phyloP scores from a whole-genome alignment of 345 rosid genomes.

The Mangifera indica region DNA sequence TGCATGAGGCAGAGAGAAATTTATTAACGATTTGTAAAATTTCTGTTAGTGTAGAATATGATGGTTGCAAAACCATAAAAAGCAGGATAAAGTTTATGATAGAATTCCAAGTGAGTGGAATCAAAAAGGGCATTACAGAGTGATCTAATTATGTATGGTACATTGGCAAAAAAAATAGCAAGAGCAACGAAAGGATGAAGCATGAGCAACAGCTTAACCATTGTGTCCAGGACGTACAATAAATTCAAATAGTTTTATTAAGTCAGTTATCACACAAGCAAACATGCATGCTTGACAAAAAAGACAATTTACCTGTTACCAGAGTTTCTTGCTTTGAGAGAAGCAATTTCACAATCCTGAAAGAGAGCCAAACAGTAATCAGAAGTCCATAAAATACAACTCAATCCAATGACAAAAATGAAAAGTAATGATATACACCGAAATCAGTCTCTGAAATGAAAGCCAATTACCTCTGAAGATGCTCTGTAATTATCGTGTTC shows the following conservation, averaged over 20 bases:
- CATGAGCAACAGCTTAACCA: not conserved
- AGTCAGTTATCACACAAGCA: conserved; percentile 2
- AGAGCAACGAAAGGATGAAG: not conserved
- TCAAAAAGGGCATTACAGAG: not conserved
- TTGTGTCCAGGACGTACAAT: not conserved
- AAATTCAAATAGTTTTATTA: not conserved
- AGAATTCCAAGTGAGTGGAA: not conserved
- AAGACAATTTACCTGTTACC: conserved; percentile 27
- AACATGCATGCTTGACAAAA: conserved; percentile 10
- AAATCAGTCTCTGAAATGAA: not conserved
- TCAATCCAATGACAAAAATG: not conserved
- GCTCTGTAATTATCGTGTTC: conserved; percentile 22
- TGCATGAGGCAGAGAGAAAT: not conserved
- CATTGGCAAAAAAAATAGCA: not conserved
- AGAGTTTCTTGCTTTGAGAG: conserved; percentile 19
- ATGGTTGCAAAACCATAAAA: not conserved
- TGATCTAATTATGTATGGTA: not conserved
- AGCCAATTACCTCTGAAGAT: conserved; percentile 20
- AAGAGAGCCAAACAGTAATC: not conserved
- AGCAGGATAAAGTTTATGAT: not conserved
- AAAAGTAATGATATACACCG: not conserved
- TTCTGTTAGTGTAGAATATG: not conserved
- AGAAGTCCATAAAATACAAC: not conserved
- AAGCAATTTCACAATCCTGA: conserved; percentile 23
- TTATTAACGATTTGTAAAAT: not conserved